Base-by-base conservation (phyloP, 1,139 yeast species). In the Suhomyces terraborum region DNA sequence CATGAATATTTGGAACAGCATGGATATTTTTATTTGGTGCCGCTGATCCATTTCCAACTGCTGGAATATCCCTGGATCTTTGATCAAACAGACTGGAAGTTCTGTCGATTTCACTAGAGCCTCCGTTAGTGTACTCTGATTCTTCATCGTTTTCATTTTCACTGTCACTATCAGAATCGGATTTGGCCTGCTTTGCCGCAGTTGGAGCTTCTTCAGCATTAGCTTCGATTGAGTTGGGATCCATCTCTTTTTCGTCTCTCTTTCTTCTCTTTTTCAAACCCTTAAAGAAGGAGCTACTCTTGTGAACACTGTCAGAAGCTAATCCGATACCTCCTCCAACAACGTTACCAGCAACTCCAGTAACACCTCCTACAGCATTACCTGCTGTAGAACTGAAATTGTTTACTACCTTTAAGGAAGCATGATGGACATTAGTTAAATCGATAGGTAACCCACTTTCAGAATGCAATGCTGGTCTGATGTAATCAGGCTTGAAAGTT, bases 401-500 rank as follows among this genome's bases (percentile, higher is more conserved):
- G 3, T 71, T 75, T 24, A 62, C 79, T 10, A 73, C 71, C 54
- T 75, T 75, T 53, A 74, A 53, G 26, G 84, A 79, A 21, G 65
- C 73, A 27, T 71, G 75, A 6, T 76, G 62, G 22, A 77, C 63
- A 10, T 63, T 61, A 20, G 66, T 62, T 36, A 77, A 51, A 35
- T 65, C 69, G 35, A 68, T 51, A 26, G 75, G 75, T 45, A 71
- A 64, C 20, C 77, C 75, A 35, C 67, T 59, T 13, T 63, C 62
- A 12, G 63, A 47, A 23, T 68, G 71, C 41, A 83, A 62, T 39
- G 67, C 63, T 17, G 91, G 88, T 58, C 84, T 78, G 33, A 80
- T 64, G 59, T 83, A 85, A 51, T 80, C 79, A n/a, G 93, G 88
- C 41, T 58, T 61, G 63, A 84, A 85, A 1, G 69, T 64, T 5